A percentile compares a stretch with the other conserved stretches of the same genome.
Evolutionary conservation across 257 asterid species (phyloP).

Genomic region (Ballota nigra): DNA sequence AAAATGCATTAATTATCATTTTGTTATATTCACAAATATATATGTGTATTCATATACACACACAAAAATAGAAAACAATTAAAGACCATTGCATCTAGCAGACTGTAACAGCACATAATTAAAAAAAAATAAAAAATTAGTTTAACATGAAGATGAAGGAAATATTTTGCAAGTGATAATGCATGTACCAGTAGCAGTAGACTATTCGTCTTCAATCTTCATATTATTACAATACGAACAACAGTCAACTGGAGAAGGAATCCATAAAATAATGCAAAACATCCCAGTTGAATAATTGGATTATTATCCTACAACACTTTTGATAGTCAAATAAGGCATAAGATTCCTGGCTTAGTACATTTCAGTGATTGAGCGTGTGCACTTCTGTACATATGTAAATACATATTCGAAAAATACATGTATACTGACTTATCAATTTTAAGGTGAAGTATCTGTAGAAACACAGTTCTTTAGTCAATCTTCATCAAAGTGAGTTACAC

Average conservation of each 20-base stretch:
- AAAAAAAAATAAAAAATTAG: background rate
- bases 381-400: background rate
- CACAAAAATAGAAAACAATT: too few relatives aligned
- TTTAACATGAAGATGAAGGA: background rate
- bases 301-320: background rate
- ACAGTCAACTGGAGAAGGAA: background rate
- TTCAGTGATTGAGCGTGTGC: background rate
- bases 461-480: background rate
- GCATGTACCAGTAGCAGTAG: too few relatives aligned
- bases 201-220: background rate
- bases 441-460: background rate
- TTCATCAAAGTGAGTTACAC: background rate
- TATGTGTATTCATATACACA: background rate
- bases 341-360: background rate
- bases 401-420: background rate
- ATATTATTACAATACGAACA: background rate
- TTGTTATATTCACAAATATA: background rate
- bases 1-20: background rate
- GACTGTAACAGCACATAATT: background rate
- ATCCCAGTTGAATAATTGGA: background rate
- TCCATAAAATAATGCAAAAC: background rate
- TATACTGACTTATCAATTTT: background rate
- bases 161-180: too few relatives aligned
- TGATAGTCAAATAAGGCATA: background rate
- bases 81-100: background rate